These are phyloP conservation scores for Sporothrix globosa DNA, from an alignment of 2,329 filamentous ascomycete genomes.

Conservation along the genomic window DNA sequence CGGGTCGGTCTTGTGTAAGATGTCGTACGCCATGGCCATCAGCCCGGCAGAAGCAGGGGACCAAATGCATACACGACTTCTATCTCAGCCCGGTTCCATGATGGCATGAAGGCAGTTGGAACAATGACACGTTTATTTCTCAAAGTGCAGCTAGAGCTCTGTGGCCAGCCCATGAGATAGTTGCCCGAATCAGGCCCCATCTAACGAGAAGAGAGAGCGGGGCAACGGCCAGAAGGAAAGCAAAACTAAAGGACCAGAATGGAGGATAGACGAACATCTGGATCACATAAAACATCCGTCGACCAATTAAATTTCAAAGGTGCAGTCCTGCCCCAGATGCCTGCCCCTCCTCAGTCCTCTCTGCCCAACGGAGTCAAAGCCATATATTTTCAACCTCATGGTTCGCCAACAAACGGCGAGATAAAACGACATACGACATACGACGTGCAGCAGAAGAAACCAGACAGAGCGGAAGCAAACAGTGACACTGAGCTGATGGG, in stretches of 20 bases:
- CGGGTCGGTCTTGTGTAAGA: conserved; percentile 9
- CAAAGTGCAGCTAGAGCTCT: neutral
- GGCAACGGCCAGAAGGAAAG: neutral
- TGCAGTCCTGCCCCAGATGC: conserved; percentile 4
- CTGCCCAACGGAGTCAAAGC: neutral
- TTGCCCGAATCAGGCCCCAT: no score
- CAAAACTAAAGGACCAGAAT: neutral
- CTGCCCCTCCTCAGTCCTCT: neutral
- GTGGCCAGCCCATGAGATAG: no score
- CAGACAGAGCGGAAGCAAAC: neutral
- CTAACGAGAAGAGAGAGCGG: neutral
- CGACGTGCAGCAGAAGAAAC: neutral
- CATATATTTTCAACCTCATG: neutral
- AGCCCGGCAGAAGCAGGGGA: neutral
- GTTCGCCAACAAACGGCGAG: neutral
- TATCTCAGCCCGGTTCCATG: neutral
- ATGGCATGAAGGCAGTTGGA: neutral
- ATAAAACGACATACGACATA: neutral
- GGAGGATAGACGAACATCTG: neutral
- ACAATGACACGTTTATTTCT: neutral
- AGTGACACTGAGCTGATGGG: neutral
- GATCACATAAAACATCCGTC: conserved; percentile 5
- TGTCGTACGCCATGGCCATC: neutral
- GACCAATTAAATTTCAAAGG: conserved; percentile 15
- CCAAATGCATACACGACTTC: neutral